phyloP scores from a whole-genome alignment of 805 yeast species.

The Spencermartinsiella europaea region DNA sequence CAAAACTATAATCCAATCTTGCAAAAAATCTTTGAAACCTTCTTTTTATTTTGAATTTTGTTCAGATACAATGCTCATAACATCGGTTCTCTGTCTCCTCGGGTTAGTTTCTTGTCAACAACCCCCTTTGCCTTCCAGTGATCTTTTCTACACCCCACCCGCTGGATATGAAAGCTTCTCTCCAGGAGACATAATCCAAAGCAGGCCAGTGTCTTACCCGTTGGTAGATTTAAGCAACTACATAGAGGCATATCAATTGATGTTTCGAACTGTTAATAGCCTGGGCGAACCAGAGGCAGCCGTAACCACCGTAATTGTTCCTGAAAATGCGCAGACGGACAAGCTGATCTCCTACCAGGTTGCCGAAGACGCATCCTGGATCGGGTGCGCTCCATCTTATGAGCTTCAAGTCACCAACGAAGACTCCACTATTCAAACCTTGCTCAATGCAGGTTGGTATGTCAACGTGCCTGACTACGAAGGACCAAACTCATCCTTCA shows the following conservation, averaged over 20 bases:
- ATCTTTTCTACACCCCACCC: conserved; percentile 20
- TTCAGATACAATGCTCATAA: background rate
- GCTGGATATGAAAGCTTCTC: conserved; percentile 11
- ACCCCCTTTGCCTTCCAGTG: conserved; percentile 17
- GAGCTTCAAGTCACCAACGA: conserved; percentile 15
- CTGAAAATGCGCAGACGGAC: conserved; percentile 13
- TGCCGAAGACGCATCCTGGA: conserved; percentile 26
- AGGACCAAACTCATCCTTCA: conserved; percentile 27
- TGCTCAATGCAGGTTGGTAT: conserved; percentile 17
- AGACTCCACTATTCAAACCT: conserved; percentile 10
- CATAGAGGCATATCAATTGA: conserved; percentile 22
- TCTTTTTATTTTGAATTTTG: too few relatives aligned
- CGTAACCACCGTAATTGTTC: conserved; percentile 27
- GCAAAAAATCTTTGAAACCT: too few relatives aligned
- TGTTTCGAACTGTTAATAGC: conserved; percentile 23
- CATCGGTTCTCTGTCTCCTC: background rate
- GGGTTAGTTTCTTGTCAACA: background rate
- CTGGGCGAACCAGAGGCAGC: conserved; percentile 25
- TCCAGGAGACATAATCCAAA: conserved; percentile 11
- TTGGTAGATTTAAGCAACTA: conserved; percentile 7
- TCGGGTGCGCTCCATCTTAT: conserved; percentile 28
- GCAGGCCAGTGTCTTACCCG: conserved; percentile 11
- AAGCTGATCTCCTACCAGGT: conserved; percentile 26
- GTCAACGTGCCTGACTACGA: conserved; percentile 27
- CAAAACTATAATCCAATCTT: too few relatives aligned